Evolutionary conservation across 192 early-diverging fungal species (phyloP), one percentile per base, ranked within the genome.

Genomic region (Coemansia umbellata): DNA sequence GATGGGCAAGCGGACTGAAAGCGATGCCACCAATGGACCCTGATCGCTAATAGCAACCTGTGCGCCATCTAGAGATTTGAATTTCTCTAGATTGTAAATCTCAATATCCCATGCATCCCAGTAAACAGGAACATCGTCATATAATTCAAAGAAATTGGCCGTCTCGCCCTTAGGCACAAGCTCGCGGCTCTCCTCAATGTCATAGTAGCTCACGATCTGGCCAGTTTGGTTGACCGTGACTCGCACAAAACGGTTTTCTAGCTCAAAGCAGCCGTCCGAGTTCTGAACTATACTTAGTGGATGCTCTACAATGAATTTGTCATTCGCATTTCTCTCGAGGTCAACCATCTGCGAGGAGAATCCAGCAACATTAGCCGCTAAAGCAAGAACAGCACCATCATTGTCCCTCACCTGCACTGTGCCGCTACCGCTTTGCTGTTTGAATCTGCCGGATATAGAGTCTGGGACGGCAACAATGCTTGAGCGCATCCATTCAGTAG

Each of bases 91-190:
- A 58, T 93, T 90, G 64, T 94, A 98, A 5, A 95, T 82, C 59
- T 98, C 95, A 15, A 94, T 87, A 57, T 84, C 69, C 63, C 86
- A 89, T 4, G 87, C 90, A 69, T 94, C 91, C 89, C 90, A 94
- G 69, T 79, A 89, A 8, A 89, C 67, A 3, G 88, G 88, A 31
- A 94, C 82, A 60, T 98, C 95, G 55, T 94, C 91, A 62, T 83
- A 93, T 19, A 92, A 58, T 50, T 82, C 84, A 44, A 94, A 85
- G 11, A 85, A 77, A 73, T 97, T 95, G 53, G 90, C 75, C 2
- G 80, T 47, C 47, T 87, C 85, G 19, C 84, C 53, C 15, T 45
- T 22, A 37, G 55, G 58, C 18, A 68, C 57, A 5, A 69, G 72
- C 72, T 80, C 76, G 22, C 84, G 72, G 30, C 53, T 66, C 32